A percentile compares a stretch with the other conserved stretches of the same genome.
Conservation (phyloP, 2,329 filamentous ascomycete genomes). For the Aspergillus felis region DNA sequence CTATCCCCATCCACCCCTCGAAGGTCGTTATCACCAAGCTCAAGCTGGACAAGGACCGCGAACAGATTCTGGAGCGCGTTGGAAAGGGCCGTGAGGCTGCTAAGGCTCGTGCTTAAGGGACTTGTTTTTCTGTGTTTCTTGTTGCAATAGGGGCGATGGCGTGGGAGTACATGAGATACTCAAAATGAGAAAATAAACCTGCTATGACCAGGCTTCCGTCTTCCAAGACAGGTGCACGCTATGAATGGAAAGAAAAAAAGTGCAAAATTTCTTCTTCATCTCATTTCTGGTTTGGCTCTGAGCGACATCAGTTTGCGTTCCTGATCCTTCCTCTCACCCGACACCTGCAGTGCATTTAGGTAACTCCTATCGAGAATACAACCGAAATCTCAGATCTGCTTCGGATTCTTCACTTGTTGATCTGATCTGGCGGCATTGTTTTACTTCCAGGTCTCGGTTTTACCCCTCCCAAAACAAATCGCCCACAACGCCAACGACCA, state of each 20-base stretch:
- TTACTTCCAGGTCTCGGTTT: neutral
- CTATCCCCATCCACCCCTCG: constrained; percentile 89
- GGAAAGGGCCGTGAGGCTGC: constrained; percentile 38
- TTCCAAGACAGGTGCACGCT: constrained; percentile 14
- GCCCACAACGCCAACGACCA: neutral
- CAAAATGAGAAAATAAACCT: constrained; percentile 17
- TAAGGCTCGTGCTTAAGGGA: constrained; percentile 4
- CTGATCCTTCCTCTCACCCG: constrained; percentile 19
- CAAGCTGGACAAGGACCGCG: constrained; percentile 67
- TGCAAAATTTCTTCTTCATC: constrained; percentile 1
- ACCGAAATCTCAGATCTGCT: neutral
- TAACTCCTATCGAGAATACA: neutral
- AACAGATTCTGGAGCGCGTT: constrained; percentile 46
- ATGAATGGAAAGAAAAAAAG: constrained; percentile 15
- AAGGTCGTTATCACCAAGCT: constrained; percentile 99
- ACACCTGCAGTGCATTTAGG: neutral
- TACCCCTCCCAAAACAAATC: neutral
- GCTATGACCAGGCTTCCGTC: constrained; percentile 13
- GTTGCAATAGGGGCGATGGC: constrained; percentile 15
- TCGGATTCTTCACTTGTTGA: neutral
- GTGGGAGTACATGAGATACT: constrained; percentile 15
- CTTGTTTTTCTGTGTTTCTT: constrained; percentile 4
- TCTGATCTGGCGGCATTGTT: neutral
- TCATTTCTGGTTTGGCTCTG: neutral
- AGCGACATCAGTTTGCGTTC: neutral